Conservation (phyloP, 2,329 filamentous ascomycete genomes). For the Orbilia blumenaviensis region DNA sequence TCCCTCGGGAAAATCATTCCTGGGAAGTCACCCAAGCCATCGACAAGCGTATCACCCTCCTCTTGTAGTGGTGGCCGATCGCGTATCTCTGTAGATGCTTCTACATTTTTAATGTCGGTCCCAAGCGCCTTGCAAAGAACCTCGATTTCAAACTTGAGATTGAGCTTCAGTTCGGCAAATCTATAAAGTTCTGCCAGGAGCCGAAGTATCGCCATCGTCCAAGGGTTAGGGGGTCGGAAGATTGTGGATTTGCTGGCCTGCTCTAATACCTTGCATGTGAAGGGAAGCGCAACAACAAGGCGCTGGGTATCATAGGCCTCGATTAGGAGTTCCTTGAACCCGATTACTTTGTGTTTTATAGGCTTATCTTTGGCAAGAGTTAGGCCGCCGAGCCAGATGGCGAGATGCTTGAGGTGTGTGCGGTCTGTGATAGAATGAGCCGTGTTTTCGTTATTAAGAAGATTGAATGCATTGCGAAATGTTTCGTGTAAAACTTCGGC, state of each 20-base stretch:
- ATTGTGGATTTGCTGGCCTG: constrained; percentile 86
- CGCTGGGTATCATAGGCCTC: constrained; percentile 94
- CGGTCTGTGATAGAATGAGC: constrained; percentile 85
- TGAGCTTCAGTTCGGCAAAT: constrained; percentile 90
- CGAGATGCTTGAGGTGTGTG: constrained; percentile 89
- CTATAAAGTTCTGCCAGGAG: constrained; percentile 93
- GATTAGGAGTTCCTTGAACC: constrained; percentile 92
- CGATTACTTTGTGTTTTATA: constrained; percentile 95
- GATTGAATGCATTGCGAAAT: constrained; percentile 81
- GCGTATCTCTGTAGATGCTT: constrained; percentile 85
- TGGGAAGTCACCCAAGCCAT: constrained; percentile 64
- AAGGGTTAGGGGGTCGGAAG: constrained; percentile 94
- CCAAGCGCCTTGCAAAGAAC: constrained; percentile 92
- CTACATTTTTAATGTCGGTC: constrained; percentile 90
- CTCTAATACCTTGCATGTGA: constrained; percentile 93
- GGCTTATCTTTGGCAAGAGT: constrained; percentile 94
- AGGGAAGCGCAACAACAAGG: constrained; percentile 90
- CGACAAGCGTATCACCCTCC: constrained; percentile 66
- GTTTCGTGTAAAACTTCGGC: constrained; percentile 91
- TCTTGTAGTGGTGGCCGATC: constrained; percentile 67
- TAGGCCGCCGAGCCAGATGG: constrained; percentile 89
- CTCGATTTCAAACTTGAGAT: constrained; percentile 98
- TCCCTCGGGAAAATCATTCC: constrained; percentile 66
- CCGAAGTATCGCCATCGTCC: constrained; percentile 95
- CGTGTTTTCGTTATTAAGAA: constrained; percentile 89